Evolutionary conservation across 2,329 filamentous ascomycete genomes (phyloP).

Genomic region (Aspergillus flavus): DNA sequence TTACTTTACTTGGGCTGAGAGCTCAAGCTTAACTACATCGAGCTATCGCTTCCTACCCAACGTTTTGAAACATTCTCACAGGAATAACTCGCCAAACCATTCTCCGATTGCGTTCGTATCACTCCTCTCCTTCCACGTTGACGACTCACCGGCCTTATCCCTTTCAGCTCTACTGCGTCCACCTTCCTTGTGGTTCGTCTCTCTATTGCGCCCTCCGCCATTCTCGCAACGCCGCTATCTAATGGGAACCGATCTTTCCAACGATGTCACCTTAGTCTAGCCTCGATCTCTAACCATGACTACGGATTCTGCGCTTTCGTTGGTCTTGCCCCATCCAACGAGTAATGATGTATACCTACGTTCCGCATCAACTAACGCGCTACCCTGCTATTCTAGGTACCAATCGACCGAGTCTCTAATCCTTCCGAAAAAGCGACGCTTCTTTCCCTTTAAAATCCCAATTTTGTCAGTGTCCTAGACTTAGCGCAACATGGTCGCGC

Average conservation of each 20-base stretch:
- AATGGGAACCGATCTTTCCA: slow-evolving; percentile 15
- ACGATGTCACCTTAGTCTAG: slow-evolving; percentile 39
- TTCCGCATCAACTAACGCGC: slow-evolving; percentile 20
- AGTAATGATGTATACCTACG: slow-evolving; percentile 7
- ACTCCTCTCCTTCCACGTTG: background rate
- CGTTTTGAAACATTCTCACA: background rate
- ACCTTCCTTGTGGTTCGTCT: slow-evolving; percentile 9
- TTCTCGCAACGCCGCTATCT: slow-evolving; percentile 15
- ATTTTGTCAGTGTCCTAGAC: slow-evolving; percentile 58
- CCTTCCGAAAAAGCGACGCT: slow-evolving; percentile 62
- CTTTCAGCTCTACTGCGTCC: slow-evolving; percentile 5
- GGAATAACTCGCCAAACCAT: background rate
- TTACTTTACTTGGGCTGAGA: slow-evolving; percentile 1
- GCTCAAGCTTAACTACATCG: slow-evolving; percentile 5
- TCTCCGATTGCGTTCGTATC: background rate
- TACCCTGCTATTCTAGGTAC: slow-evolving; percentile 50
- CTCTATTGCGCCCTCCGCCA: slow-evolving; percentile 10
- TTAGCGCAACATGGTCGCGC: slow-evolving; percentile 2
- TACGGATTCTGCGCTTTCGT: slow-evolving; percentile 44
- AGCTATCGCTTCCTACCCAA: background rate
- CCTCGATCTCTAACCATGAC: slow-evolving; percentile 40
- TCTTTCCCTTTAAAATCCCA: slow-evolving; percentile 68
- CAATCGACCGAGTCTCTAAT: slow-evolving; percentile 69
- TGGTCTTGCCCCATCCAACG: slow-evolving; percentile 23
- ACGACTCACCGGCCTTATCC: slow-evolving; percentile 8